Evolutionary conservation across 129 eudicot species (phyloP).

Genomic region (Flaveria bidentis): DNA sequence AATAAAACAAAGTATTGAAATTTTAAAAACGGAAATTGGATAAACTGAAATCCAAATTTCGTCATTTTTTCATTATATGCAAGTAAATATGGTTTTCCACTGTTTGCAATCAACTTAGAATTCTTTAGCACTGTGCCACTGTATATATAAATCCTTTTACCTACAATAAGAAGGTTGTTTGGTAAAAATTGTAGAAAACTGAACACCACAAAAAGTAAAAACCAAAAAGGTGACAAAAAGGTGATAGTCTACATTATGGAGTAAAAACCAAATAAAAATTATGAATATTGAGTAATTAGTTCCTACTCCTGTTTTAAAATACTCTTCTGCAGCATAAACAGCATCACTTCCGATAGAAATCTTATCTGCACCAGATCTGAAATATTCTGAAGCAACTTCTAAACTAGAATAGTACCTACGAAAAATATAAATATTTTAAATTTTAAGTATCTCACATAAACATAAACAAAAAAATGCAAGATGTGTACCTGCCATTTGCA

Average conservation of each 20-base stretch:
- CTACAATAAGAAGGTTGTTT: not conserved
- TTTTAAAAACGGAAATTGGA: too few species aligned
- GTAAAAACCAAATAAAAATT: not conserved
- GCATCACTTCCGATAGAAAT: conserved; percentile 98
- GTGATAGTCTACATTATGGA: not conserved
- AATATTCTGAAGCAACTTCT: conserved; percentile 98
- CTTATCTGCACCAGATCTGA: conserved; percentile 98
- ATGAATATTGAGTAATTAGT: not conserved
- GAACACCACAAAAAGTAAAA: too few species aligned
- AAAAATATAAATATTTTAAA: not conserved
- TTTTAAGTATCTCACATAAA: not conserved
- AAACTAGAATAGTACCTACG: conserved; percentile 88
- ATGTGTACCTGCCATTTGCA: conserved; percentile 78
- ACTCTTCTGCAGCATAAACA: conserved; percentile 96
- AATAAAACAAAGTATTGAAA: too few species aligned
- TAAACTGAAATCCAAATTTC: too few species aligned
- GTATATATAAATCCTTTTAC: not conserved
- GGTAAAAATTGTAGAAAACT: too few species aligned
- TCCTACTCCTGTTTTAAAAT: conserved; percentile 78
- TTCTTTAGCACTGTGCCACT: too few species aligned
- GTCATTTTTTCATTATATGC: too few species aligned
- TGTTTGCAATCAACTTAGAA: too few species aligned
- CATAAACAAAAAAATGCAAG: not conserved
- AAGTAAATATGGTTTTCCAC: too few species aligned
- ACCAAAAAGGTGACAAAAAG: too few species aligned